Percentiles rank a stretch among this genome's conserved stretches.
Conservation (phyloP, 2,329 filamentous ascomycete genomes). For the Arthrinium puccinioides region DNA sequence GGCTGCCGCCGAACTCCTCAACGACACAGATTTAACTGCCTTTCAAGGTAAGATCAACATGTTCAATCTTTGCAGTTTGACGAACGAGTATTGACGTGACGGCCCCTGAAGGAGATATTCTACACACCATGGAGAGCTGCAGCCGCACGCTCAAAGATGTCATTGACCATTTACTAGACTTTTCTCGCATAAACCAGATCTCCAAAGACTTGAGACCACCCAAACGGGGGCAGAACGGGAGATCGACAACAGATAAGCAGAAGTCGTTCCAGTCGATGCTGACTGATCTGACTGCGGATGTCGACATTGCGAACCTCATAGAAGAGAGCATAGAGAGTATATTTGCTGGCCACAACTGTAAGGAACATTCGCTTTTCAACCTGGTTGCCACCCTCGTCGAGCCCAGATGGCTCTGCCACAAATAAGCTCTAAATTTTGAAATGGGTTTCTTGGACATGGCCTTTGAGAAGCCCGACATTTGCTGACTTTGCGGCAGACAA, state of each 20-base stretch:
- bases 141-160: constrained; percentile 45
- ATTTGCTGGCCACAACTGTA: constrained; percentile 35
- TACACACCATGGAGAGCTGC: constrained; percentile 42
- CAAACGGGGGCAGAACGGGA: no score
- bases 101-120: constrained; percentile 36
- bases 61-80: no score
- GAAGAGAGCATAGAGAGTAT: constrained; percentile 42
- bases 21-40: constrained; percentile 39
- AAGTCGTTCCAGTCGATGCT: constrained; percentile 13
- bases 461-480: constrained; percentile 9
- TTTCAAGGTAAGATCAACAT: constrained; percentile 40
- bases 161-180: constrained; percentile 45
- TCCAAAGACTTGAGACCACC: constrained; percentile 15
- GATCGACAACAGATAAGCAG: no score
- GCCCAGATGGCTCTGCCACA: no score
- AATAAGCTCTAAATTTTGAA: no score
- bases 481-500: no score
- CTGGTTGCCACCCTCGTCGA: no score
- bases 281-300: constrained; percentile 15
- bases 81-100: no score
- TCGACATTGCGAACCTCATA: constrained; percentile 30
- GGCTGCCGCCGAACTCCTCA: constrained; percentile 43
- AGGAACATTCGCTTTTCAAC: constrained; percentile 10
- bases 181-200: constrained; percentile 44
- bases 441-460: no score